Conservation (phyloP, 495 filamentous ascomycete genomes). For the Sordaria brevicollis region DNA sequence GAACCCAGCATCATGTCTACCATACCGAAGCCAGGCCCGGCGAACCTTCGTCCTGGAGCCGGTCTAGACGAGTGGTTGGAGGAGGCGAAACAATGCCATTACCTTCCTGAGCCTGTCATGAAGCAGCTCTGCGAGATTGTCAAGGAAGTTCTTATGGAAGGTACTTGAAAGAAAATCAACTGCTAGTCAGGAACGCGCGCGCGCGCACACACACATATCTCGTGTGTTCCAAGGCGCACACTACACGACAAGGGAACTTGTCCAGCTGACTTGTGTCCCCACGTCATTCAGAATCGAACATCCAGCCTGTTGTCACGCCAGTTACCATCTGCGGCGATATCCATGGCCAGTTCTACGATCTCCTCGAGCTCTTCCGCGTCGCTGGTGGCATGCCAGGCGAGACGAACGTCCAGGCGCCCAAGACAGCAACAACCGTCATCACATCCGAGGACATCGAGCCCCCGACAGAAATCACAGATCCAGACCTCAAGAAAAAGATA, state of each 20-base stretch:
- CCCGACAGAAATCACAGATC: constrained; percentile 74
- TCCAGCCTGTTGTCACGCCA: constrained; percentile 91
- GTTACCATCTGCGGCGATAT: constrained; percentile 98
- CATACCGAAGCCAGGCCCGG: constrained; percentile 75
- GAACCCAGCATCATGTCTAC: constrained; percentile 14
- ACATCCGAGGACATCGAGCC: constrained; percentile 81
- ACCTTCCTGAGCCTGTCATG: constrained; percentile 91
- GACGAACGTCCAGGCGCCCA: constrained; percentile 51
- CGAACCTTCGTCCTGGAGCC: constrained; percentile 67
- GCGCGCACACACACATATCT: no score
- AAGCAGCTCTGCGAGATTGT: constrained; percentile 98
- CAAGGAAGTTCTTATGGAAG: constrained; percentile 97
- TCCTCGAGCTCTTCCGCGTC: constrained; percentile 92
- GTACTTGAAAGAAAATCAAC: constrained; percentile 30
- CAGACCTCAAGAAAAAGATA: constrained; percentile 71
- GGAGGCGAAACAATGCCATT: constrained; percentile 91
- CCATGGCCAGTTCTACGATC: constrained; percentile 97
- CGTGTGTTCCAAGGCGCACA: background rate
- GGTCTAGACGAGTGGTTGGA: constrained; percentile 95
- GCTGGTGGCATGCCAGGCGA: constrained; percentile 91
- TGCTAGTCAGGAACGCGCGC: background rate
- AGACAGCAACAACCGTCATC: constrained; percentile 56
- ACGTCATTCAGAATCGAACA: constrained; percentile 73
- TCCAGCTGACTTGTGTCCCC: background rate
- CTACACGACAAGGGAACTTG: background rate